Evolutionary conservation across 2,329 filamentous ascomycete genomes (phyloP).

Genomic region (Fusarium mexicanum): DNA sequence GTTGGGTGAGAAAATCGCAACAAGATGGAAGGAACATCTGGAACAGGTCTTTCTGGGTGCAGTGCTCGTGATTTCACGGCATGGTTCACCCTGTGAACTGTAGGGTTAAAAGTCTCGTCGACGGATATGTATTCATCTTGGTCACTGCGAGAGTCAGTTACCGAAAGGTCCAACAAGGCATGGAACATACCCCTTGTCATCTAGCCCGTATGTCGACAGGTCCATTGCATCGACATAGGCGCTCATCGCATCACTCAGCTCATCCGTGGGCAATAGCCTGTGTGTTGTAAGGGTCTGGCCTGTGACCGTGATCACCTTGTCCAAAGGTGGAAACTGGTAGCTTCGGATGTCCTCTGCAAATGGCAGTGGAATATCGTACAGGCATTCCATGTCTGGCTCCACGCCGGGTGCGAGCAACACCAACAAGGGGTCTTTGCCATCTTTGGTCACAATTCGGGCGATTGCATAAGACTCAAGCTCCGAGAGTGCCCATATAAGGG

Average conservation of each 20-base stretch:
- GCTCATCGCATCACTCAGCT: constrained; percentile 83
- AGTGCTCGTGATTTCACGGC: constrained; percentile 85
- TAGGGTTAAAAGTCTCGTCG: constrained; percentile 84
- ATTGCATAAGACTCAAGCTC: constrained; percentile 88
- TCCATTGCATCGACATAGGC: constrained; percentile 96
- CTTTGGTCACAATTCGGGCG: constrained; percentile 85
- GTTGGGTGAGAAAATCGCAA: constrained; percentile 79
- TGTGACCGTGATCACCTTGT: constrained; percentile 86
- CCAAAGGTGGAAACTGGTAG: constrained; percentile 92
- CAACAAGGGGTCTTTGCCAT: constrained; percentile 79
- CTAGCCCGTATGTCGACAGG: constrained; percentile 73
- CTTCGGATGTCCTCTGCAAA: constrained; percentile 91
- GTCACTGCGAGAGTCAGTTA: constrained; percentile 47
- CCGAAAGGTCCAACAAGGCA: neutral
- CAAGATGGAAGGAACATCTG: constrained; percentile 70
- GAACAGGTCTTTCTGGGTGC: constrained; percentile 71
- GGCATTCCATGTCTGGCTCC: constrained; percentile 81
- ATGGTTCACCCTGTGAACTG: constrained; percentile 88
- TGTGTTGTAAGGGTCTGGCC: constrained; percentile 84
- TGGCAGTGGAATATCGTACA: constrained; percentile 89
- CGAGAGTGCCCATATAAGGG: constrained; percentile 85
- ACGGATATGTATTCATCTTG: constrained; percentile 76
- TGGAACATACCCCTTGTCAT: constrained; percentile 75
- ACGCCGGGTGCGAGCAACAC: constrained; percentile 83
- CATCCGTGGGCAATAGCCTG: constrained; percentile 79